A percentile compares a stretch with the other conserved stretches of the same genome.
These are phyloP conservation scores for Prunus mume DNA, from an alignment of 306 rosid species.

Conservation along the genomic window DNA sequence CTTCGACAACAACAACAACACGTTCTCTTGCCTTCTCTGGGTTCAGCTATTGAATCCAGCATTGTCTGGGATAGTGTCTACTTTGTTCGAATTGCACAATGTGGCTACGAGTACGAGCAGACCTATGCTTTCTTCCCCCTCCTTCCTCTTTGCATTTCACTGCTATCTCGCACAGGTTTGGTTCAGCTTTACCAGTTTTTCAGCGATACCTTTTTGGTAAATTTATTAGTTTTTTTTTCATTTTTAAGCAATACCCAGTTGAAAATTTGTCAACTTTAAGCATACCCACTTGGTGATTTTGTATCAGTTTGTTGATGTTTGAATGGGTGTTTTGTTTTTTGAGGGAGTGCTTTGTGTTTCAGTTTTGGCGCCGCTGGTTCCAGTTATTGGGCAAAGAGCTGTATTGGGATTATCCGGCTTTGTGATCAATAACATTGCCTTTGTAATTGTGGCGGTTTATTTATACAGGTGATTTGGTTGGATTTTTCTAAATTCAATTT, in stretches of 20 bases:
- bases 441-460: conserved; percentile 63
- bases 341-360: conserved; percentile 17
- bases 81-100: conserved; percentile 66
- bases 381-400: conserved; percentile 54
- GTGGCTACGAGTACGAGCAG: conserved; percentile 95
- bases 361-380: conserved; percentile 45
- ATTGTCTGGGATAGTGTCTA: conserved; percentile 86
- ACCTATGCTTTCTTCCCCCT: conserved; percentile 82
- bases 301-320: background rate
- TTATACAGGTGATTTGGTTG: conserved; percentile 51
- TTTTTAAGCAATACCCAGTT: background rate
- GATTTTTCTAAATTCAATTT: background rate
- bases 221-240: background rate
- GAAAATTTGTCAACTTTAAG: background rate
- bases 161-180: conserved; percentile 48
- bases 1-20: background rate
- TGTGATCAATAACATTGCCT: conserved; percentile 61
- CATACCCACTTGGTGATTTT: background rate
- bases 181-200: background rate
- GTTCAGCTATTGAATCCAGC: conserved; percentile 58
- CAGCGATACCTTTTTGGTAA: background rate
- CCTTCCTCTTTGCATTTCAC: conserved; percentile 60
- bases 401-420: conserved; percentile 65
- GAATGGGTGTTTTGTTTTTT: background rate
- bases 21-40: conserved; percentile 31